Conservation (phyloP, 1,284 basidiomycete genomes). For the Taiwanofungus camphoratus region DNA sequence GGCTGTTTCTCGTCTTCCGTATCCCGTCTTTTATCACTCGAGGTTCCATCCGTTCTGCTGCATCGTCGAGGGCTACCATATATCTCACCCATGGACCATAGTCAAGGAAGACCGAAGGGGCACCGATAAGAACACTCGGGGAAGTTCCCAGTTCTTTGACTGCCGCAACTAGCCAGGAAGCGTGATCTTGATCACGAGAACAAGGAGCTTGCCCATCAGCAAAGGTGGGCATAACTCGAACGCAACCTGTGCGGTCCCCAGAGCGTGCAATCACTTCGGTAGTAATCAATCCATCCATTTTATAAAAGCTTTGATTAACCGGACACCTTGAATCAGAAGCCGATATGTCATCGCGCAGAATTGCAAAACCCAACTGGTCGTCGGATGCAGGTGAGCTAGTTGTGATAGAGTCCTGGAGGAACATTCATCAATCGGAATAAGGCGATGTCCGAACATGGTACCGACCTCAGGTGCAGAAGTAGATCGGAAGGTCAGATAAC, state of each 20-base stretch:
- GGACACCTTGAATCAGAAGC: neutral
- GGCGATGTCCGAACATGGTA: slow-evolving; percentile 2
- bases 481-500: slow-evolving; percentile 4
- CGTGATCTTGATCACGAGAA: neutral
- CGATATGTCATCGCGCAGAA: slow-evolving; percentile 1
- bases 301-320: slow-evolving; percentile 8
- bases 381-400: slow-evolving; percentile 2
- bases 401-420: slow-evolving; percentile 6
- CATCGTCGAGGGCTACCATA: slow-evolving; percentile 70
- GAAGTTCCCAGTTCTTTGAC: slow-evolving; percentile 5
- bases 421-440: neutral
- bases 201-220: neutral
- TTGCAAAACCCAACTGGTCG: slow-evolving; percentile 8
- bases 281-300: slow-evolving; percentile 4
- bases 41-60: slow-evolving; percentile 20
- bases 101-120: slow-evolving; percentile 50
- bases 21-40: slow-evolving; percentile 27
- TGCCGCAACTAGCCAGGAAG: slow-evolving; percentile 2
- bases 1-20: slow-evolving; percentile 54
- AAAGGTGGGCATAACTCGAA: neutral
- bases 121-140: slow-evolving; percentile 1
- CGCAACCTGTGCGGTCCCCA: neutral
- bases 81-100: slow-evolving; percentile 65
- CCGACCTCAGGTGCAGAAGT: slow-evolving; percentile 11
- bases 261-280: slow-evolving; percentile 1